Evolutionary conservation across 106 monocot genomes (phyloP), one percentile per base, ranked within the genome.

Genomic region (Vanilla planifolia): DNA sequence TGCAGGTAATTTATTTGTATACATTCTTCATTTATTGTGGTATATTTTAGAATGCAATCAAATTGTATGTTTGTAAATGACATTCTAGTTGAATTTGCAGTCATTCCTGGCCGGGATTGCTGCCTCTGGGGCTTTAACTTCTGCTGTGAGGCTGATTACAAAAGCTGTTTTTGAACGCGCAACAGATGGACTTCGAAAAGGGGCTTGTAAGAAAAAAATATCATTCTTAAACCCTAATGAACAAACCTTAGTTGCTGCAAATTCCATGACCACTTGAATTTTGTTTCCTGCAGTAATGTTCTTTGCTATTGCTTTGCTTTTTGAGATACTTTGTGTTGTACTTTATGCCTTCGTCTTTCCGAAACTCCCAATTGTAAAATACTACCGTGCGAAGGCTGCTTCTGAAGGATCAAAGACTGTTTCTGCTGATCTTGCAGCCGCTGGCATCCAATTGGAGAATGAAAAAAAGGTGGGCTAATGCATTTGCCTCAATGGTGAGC

Each of bases 341-440:
- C 57, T 94, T 26, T 89, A 94, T 62, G 85, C 94, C 8, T 76
- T 82, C 35, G 33, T 94, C 70, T 94, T 94, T 70, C 85, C 94
- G 48, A 94, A 89, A 40, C 36, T 94, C 24, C 83, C 89, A 19
- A 80, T 94, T 29, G 85, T 85, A 21, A 80, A 81, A 53, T 77
- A 77, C 20, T 85, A 75, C 64, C 77, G 85, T n/a, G 30, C 74
- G 26, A 85, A 80, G 34, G 85, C 85, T 21, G 85, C 85, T 44
- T 48, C 69, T 33, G 80, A 85, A 75, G 93, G 93, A 44, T 79
- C 82, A 20, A 80, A 64, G 50, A 94, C 89, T 0, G 89, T 94
- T 43, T 58, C 57, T 46, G 85, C 85, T 46, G 93, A 94, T 26
- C 85, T 94, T 57, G 78, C 69, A 45, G 93, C 93, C 32, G 82